Base-by-base conservation (phyloP, 179 eudicot genomes). In the Beta corolliflora region DNA sequence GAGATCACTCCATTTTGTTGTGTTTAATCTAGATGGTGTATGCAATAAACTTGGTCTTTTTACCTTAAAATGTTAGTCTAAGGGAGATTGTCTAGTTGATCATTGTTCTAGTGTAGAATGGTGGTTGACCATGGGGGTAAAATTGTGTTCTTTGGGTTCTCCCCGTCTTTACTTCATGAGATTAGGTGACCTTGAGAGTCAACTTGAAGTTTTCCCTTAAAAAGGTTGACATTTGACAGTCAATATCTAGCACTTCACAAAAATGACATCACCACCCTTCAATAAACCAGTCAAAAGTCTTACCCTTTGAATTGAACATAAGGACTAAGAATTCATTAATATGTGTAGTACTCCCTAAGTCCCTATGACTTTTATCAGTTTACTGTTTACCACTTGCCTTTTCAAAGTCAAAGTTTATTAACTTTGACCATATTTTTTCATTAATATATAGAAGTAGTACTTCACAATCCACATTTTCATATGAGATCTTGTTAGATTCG, bases 111-210 rank as follows among this genome's bases (percentile, higher is more conserved):
- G 60, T 53, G 76, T 73, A 19, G 19, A 73, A 0, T 23, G 13
- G 54, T 73, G 41, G 72, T 36, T 21, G 61, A 53, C n/a, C 60
- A 13, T 73, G 75, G n/a, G 31, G 59, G n/a, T 16, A 23, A 70
- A 19, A 48, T n/a, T 0, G 15, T 71, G 61, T 52, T 72, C 9
- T 52, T 21, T 68, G 72, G 72, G 50, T 41, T 68, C 52, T 64
- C 41, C 44, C 18, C 7, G 1, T n/a, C 23, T 72, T 10, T 50
- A 8, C 44, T 68, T 68, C 59, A 72, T 12, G 58, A 52, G 18
- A 41, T 72, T 52, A 58, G 75, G 59, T 23, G 58, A 52, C 58
- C 72, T 45, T 44, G 73, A 45, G 73, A 69, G 53, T 69, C 73
- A 69, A 69, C 2, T 44, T 69, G 23, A 14, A 9, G 9, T 15